Base-by-base conservation (phyloP, 2,329 filamentous ascomycete species). In the Colletotrichum siamense region DNA sequence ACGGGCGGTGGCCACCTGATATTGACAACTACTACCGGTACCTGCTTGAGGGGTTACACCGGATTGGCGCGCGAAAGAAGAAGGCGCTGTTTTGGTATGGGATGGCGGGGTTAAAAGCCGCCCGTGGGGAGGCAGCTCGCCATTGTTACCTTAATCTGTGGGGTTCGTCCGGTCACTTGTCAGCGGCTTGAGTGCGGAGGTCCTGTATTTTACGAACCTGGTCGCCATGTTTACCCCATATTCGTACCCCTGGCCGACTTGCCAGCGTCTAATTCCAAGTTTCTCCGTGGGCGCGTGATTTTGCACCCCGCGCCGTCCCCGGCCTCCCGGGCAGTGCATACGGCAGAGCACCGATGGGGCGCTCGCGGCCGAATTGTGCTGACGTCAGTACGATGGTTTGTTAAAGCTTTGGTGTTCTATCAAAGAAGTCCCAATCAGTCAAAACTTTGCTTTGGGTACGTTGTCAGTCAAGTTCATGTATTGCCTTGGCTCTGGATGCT, bases 41-140 rank as follows among this genome's bases (percentile, higher is more conserved):
- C 63, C 63, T 73, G 70, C 73, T 26, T 69, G 18, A 65, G 13
- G 18, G 69, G 64, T 36, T 69, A 69, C 64, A 72, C 44, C 39
- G 73, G 73, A 76, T 76, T 76, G 57, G 63, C 32, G 73, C 69
- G 73, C 69, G 4, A 72, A 28, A 67, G 68, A 15, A 3, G 32
- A 28, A 15, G 30, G 55, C 16, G 18, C 10, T 0, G 55, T 1
- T 64, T 24, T 7, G 8, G 39, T 16, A 1, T 24, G 34, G 32
- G 16, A 39, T 72, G 64, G 69, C 69, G 52, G 63, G 69, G 73
- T 73, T 32, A 22, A 22, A 52, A 64, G 32, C n/a, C 32, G 62
- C 62, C 34, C 62, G 10, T 2, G 62, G 62, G 62, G 34, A 64
- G 62, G 10, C 32, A 5, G 2, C 1, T 5, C n/a, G 32, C 59